phyloP scores from a whole-genome alignment of 148 eudicot genomes.

The Camellia granthamiana region DNA sequence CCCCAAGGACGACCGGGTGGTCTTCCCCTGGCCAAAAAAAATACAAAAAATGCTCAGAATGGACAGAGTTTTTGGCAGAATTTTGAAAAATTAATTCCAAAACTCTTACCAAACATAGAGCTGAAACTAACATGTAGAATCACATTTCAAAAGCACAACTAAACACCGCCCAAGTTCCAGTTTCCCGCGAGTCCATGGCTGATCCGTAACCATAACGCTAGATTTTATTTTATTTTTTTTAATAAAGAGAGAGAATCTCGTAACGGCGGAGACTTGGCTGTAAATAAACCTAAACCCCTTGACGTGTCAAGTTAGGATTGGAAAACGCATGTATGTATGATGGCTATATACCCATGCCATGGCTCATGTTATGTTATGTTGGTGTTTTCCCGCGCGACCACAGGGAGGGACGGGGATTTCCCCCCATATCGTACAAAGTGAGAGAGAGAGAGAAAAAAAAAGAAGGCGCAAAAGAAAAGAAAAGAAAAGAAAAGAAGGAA shows the following conservation, averaged over 20 bases:
- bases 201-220: too few relatives aligned
- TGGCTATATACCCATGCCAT: slow-evolving; percentile 13
- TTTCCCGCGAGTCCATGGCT: too few relatives aligned
- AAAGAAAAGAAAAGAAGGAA: not conserved
- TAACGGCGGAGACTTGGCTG: slow-evolving; percentile 8
- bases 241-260: not conserved
- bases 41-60: too few relatives aligned
- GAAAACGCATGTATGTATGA: not conserved
- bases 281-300: not conserved
- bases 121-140: too few relatives aligned
- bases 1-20: too few relatives aligned
- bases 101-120: too few relatives aligned
- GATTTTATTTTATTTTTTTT: too few relatives aligned
- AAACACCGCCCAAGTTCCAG: too few relatives aligned
- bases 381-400: slow-evolving; percentile 31
- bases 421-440: not conserved
- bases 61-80: too few relatives aligned
- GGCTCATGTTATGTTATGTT: slow-evolving; percentile 4
- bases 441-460: slow-evolving; percentile 2
- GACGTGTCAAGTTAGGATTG: not conserved
- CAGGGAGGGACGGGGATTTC: slow-evolving; percentile 12
- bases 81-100: too few relatives aligned
- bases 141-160: too few relatives aligned
- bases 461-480: not conserved
- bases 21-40: too few relatives aligned